Evolutionary conservation across 2,329 filamentous ascomycete genomes (phyloP).

Genomic region (Trichoderma sp.): DNA sequence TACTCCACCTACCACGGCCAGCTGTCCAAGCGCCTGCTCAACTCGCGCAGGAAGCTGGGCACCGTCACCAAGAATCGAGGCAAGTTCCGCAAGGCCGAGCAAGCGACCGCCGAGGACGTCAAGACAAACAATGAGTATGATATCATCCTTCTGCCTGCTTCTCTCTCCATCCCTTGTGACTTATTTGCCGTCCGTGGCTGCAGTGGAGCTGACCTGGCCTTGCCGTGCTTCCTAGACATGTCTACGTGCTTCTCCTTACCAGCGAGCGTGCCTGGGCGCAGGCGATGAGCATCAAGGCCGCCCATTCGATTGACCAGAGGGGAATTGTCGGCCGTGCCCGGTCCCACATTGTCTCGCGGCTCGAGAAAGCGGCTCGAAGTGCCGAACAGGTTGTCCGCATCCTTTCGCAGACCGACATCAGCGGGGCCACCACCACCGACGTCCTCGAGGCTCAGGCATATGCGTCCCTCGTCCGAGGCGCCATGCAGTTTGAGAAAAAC

Average conservation of each 20-base stretch:
- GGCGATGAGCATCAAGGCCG: slow-evolving; percentile 90
- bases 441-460: slow-evolving; percentile 88
- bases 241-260: slow-evolving; percentile 78
- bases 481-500: slow-evolving; percentile 83
- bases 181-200: neutral
- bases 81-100: slow-evolving; percentile 75
- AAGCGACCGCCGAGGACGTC: slow-evolving; percentile 75
- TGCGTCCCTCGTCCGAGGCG: slow-evolving; percentile 73
- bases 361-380: slow-evolving; percentile 75
- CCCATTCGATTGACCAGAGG: slow-evolving; percentile 77
- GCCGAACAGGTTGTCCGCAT: slow-evolving; percentile 70
- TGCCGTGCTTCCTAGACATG: slow-evolving; percentile 59
- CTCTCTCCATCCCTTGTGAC: neutral
- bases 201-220: slow-evolving; percentile 12
- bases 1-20: slow-evolving; percentile 83
- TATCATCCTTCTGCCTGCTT: neutral
- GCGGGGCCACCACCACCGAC: slow-evolving; percentile 70
- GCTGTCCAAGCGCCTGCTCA: slow-evolving; percentile 79
- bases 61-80: slow-evolving; percentile 82
- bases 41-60: slow-evolving; percentile 81
- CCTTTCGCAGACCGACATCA: slow-evolving; percentile 65
- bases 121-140: slow-evolving; percentile 74
- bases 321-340: slow-evolving; percentile 78
- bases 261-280: slow-evolving; percentile 94
- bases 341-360: slow-evolving; percentile 84